Base-by-base conservation (phyloP, 768 basidiomycete species). In the Galerina marginata region DNA sequence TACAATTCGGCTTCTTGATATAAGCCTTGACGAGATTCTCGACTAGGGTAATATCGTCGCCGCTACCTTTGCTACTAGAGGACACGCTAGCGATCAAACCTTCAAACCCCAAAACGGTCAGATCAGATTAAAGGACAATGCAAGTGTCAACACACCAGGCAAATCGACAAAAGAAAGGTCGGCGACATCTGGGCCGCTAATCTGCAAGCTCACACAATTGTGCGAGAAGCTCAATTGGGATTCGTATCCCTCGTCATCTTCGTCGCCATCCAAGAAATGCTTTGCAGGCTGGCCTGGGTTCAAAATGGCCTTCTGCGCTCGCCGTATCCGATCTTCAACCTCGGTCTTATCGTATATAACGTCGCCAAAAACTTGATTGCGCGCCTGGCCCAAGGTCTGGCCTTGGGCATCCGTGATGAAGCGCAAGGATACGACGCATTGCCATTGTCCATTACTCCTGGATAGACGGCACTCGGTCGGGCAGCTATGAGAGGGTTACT, bases 121-220 rank as follows among this genome's bases (percentile, higher is more conserved):
- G 26, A 33, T 26, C 6, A 7, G 36, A 14, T 29, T 26, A 16
- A 42, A 29, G 38, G 12, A 23, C 42, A 14, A 23, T 29, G 12
- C 37, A 37, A 38, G 12, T 37, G 37, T 23, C 53, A 61, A 47
- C 15, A 33, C 61, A 77, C 87, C 86, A 2, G 88, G 88, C 1
- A 89, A 72, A 69, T 89, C 87, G 37, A 83, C 83, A 60, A 90
- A 89, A 0, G 85, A 87, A 10, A 90, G 77, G 61, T 89, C 87
- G 0, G 84, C 83, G 10, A 90, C 79, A 33, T 83, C 81, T 0
- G 79, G 77, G 0, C 88, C 87, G 42, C 81, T 83, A 26, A 90
- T 87, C 57, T 83, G 79, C 47, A 89, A 65, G 0, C 82, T 86
- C 12, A 89, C 82, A 39, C 76, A 83, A 53, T 87, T 86, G 10